Evolutionary conservation across 768 basidiomycete genomes (phyloP).

Genomic region (Lentinula edodes): DNA sequence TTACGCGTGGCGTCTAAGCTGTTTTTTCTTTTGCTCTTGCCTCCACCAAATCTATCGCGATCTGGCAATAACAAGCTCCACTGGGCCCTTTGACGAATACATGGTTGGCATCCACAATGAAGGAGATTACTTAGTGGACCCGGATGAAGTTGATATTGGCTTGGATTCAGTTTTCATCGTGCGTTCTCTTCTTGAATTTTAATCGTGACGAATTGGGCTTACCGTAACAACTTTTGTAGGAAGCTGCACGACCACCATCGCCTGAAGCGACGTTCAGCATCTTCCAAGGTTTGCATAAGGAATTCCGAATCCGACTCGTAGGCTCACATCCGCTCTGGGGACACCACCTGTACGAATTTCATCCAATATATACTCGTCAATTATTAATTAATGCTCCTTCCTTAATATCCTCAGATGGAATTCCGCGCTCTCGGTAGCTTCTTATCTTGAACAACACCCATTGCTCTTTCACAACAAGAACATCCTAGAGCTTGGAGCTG

Average conservation of each 20-base stretch:
- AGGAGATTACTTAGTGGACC: background rate
- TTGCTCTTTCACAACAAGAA: constrained; percentile 36
- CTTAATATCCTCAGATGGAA: constrained; percentile 58
- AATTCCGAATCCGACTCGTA: constrained; percentile 62
- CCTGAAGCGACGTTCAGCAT: constrained; percentile 53
- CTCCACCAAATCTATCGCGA: too few relatives aligned
- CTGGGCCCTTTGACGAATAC: too few relatives aligned
- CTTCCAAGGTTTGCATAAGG: constrained; percentile 31
- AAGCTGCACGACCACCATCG: constrained; percentile 61
- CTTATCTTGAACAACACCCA: constrained; percentile 53
- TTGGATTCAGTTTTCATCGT: constrained; percentile 47
- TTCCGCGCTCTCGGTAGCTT: constrained; percentile 66
- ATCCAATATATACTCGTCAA: background rate
- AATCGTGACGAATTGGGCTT: constrained; percentile 15
- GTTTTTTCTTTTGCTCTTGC: too few relatives aligned
- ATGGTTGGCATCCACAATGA: too few relatives aligned
- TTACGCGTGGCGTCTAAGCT: too few relatives aligned
- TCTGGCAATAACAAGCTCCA: too few relatives aligned
- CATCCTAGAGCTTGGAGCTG: constrained; percentile 90
- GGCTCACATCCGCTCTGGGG: constrained; percentile 82
- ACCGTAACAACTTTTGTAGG: constrained; percentile 30
- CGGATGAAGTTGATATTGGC: constrained; percentile 25
- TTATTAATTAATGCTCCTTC: background rate
- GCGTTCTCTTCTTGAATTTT: constrained; percentile 14
- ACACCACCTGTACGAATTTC: constrained; percentile 56